Percentiles rank a stretch among this genome's conserved stretches.
These are phyloP conservation scores for Gnetum montanum DNA, from an alignment of 75 land plant genomes.

Conservation along the genomic window DNA sequence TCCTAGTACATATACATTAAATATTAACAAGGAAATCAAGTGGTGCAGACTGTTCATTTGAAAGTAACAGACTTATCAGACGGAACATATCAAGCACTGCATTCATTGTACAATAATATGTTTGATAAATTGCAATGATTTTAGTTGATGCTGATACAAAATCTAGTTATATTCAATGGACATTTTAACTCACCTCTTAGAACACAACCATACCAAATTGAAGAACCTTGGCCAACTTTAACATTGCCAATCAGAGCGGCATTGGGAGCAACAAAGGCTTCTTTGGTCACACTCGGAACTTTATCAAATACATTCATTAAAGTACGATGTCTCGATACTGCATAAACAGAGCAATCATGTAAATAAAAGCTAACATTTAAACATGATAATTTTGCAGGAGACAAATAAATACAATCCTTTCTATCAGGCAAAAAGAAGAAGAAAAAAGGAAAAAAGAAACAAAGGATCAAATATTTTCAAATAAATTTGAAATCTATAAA, in stretches of 20 bases:
- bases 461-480: too few species aligned
- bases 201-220: constrained; percentile 49
- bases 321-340: constrained; percentile 45
- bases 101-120: not conserved
- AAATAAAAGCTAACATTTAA: not conserved
- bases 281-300: constrained; percentile 25
- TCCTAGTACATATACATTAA: too few species aligned
- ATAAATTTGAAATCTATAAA: too few species aligned
- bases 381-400: not conserved
- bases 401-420: too few species aligned
- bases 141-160: too few species aligned
- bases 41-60: too few species aligned
- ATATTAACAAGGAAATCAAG: too few species aligned
- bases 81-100: constrained; percentile 1
- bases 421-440: too few species aligned
- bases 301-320: constrained; percentile 37
- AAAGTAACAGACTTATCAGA: too few species aligned
- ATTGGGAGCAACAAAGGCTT: constrained; percentile 42
- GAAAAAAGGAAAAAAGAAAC: too few species aligned
- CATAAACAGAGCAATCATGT: not conserved
- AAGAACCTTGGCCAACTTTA: constrained; percentile 27
- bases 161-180: not conserved
- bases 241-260: constrained; percentile 43
- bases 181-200: constrained; percentile 27
- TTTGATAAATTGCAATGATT: too few species aligned